Percentiles rank a stretch among this genome's conserved stretches.
phyloP scores from a whole-genome alignment of 345 rosid genomes.

The Aurinia saxatilis region DNA sequence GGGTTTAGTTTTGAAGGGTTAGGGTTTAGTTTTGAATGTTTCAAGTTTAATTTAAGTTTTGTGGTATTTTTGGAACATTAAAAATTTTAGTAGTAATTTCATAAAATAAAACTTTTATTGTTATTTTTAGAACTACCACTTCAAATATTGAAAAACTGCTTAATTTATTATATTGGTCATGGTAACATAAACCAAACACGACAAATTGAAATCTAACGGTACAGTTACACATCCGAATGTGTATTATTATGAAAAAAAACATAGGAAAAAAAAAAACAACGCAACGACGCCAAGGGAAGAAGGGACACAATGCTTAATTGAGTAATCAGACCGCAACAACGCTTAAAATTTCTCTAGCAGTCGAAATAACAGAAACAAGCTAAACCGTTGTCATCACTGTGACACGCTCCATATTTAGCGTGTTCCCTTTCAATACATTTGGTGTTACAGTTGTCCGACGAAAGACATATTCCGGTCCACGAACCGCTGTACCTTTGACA shows the following conservation, averaged over 20 bases:
- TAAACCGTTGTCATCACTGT: background rate
- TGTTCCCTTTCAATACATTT: slow-evolving; percentile 10
- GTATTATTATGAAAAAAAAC: background rate
- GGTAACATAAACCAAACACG: no score
- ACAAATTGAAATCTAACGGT: background rate
- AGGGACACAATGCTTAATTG: background rate
- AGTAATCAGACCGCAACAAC: background rate
- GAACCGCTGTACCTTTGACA: slow-evolving; percentile 22
- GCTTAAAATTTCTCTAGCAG: background rate
- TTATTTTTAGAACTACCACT: no score
- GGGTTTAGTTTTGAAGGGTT: no score
- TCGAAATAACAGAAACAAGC: slow-evolving; percentile 25
- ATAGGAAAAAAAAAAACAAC: background rate
- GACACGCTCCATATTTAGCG: slow-evolving; percentile 21
- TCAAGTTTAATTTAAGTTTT: no score
- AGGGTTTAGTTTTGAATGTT: no score
- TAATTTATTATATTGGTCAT: no score
- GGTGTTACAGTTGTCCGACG: background rate
- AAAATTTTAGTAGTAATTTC: no score
- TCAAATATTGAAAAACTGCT: no score
- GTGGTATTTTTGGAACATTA: no score
- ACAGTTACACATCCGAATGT: background rate
- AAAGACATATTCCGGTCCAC: slow-evolving; percentile 15
- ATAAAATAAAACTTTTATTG: no score
- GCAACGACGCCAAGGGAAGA: background rate